phyloP scores from a whole-genome alignment of 2,329 filamentous ascomycete genomes.

The Bisporella sp. region DNA sequence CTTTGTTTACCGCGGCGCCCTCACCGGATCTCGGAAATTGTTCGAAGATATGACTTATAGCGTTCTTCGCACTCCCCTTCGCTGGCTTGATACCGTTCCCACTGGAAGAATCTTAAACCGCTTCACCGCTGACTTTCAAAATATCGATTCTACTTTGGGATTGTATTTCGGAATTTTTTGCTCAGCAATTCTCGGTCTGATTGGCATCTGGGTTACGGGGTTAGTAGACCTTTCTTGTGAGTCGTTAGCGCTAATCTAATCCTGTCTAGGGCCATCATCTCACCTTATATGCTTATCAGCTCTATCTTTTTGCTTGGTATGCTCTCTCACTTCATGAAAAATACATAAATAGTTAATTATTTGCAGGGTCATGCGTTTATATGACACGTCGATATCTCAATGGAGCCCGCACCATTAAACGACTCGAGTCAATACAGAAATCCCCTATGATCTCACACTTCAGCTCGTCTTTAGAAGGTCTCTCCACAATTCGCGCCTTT shows the following conservation, averaged over 20 bases:
- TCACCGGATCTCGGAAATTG: conserved; percentile 57
- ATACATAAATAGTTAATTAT: conserved; percentile 29
- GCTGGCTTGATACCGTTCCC: conserved; percentile 73
- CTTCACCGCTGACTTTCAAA: conserved; percentile 68
- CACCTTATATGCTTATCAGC: conserved; percentile 55
- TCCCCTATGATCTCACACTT: conserved; percentile 66
- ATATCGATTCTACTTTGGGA: conserved; percentile 60
- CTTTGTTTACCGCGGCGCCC: conserved; percentile 54
- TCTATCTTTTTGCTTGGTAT: conserved; percentile 31
- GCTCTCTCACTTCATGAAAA: background rate
- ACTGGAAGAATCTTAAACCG: conserved; percentile 69
- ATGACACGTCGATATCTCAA: conserved; percentile 50
- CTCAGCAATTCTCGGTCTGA: conserved; percentile 48
- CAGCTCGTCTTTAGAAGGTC: conserved; percentile 60
- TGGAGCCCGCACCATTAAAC: conserved; percentile 64
- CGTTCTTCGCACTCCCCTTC: conserved; percentile 61
- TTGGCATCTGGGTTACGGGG: conserved; percentile 58
- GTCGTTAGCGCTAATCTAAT: background rate
- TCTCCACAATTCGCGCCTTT: conserved; percentile 68
- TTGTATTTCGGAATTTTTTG: conserved; percentile 54
- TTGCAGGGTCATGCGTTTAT: conserved; percentile 27
- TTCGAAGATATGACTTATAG: conserved; percentile 59
- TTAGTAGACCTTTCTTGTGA: background rate
- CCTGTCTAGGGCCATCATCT: conserved; percentile 43
- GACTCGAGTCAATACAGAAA: conserved; percentile 67